Base-by-base conservation (phyloP, 257 asterid species). In the Thymus quinquecostatus region DNA sequence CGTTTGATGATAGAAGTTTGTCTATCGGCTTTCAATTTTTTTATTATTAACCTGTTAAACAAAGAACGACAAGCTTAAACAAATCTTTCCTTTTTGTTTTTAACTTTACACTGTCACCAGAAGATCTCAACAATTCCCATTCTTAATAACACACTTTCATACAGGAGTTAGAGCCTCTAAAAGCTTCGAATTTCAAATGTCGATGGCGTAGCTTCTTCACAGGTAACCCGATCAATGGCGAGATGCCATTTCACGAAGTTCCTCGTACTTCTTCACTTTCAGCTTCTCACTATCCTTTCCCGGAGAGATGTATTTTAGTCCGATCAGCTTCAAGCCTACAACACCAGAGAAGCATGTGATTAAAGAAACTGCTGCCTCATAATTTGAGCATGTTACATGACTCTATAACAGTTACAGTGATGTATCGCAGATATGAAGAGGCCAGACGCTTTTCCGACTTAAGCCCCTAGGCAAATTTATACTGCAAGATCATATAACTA, bases 281-380 rank as follows among this genome's bases (percentile, higher is more conserved):
- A 89, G 83, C 21, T 60, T 56, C 62, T 73, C 82, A 8, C 64
- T 69, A 32, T 66, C 80, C 78, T 85, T 86, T 49, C 81, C 86
- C 1, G 98, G 98, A 66, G 98, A 95, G 43, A 85, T 5, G 48
- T 86, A 92, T 76, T 82, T 88, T 53, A 92, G 82, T 51, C 98
- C 99, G n/a, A 92, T 44, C 32, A 92, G 87, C 86, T 87, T 84
- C 70, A 87, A 10, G 79, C 94, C 99, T 95, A 73, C 85, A 82
- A 80, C 50, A 38, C 76, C 54, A 38, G 44, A 14, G 40, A 68
- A 61, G 29, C 6, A 64, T 48, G 72, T 30, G 2, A 32, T 34
- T 30, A 40, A 48, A 73, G 21, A 50, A 32, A 45, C 43, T 38
- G 32, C 13, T 7, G 40, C 57, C 32, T 51, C 10, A 51, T 14